phyloP scores from a whole-genome alignment of 1,284 basidiomycete genomes.

The Austroboletus niveus region DNA sequence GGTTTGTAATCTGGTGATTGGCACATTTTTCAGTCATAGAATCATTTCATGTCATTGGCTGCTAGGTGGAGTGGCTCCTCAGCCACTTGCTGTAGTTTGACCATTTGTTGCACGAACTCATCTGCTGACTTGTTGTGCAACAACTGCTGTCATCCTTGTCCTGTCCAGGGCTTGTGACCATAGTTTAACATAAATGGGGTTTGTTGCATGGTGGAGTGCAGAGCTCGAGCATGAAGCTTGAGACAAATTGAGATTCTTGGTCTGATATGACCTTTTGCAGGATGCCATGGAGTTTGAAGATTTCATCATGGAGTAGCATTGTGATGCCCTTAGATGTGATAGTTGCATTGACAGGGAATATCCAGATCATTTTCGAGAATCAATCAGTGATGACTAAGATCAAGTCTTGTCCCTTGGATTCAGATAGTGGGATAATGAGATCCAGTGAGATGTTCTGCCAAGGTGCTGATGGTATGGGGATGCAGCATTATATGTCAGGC shows the following conservation, averaged over 20 bases:
- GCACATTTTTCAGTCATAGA: not conserved
- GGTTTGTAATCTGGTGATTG: not conserved
- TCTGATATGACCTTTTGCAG: too few relatives aligned
- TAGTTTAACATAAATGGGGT: not conserved
- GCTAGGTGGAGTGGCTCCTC: not conserved
- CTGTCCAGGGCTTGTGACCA: not conserved
- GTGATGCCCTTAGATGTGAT: too few relatives aligned
- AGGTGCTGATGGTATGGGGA: constrained; percentile 11
- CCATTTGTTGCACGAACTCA: not conserved
- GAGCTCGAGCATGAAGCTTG: constrained; percentile 31
- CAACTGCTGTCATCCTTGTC: not conserved
- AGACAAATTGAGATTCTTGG: constrained; percentile 36
- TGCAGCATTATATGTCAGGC: constrained; percentile 31
- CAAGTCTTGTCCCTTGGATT: too few relatives aligned
- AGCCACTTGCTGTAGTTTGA: not conserved
- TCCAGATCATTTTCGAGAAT: too few relatives aligned
- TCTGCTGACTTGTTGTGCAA: not conserved
- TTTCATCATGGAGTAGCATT: too few relatives aligned
- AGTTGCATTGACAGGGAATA: too few relatives aligned
- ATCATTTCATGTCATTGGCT: not conserved
- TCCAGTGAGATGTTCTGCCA: not conserved
- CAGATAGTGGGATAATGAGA: too few relatives aligned
- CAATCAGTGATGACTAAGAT: too few relatives aligned
- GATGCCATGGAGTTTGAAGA: too few relatives aligned
- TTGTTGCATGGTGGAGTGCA: not conserved